These are phyloP conservation scores for Boletus rubroflammeus DNA, from an alignment of 768 basidiomycete species.

Conservation along the genomic window DNA sequence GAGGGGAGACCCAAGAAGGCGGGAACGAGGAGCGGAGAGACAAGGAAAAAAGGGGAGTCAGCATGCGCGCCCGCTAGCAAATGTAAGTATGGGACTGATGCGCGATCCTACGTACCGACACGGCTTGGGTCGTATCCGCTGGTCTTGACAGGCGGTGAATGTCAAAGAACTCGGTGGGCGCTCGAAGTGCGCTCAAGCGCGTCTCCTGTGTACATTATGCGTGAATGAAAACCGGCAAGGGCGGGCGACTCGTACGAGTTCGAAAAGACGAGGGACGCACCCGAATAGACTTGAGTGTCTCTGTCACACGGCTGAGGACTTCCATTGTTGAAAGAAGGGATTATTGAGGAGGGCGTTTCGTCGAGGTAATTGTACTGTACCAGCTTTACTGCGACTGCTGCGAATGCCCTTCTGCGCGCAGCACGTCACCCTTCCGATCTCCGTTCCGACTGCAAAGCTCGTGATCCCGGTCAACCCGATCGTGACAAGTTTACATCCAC, in stretches of 20 bases:
- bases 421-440: background rate
- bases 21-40: too few relatives aligned
- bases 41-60: background rate
- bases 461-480: too few relatives aligned
- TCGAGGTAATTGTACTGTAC: too few relatives aligned
- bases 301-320: slow-evolving; percentile 56
- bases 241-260: too few relatives aligned
- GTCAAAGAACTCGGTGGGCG: slow-evolving; percentile 80
- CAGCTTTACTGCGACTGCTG: background rate
- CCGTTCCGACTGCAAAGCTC: background rate
- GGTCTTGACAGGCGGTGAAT: slow-evolving; percentile 79
- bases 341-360: too few relatives aligned
- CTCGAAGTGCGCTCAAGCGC: slow-evolving; percentile 68
- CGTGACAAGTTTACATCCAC: too few relatives aligned
- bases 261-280: slow-evolving; percentile 39
- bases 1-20: too few relatives aligned
- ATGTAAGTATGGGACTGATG: background rate
- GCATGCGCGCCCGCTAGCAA: background rate
- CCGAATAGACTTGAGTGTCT: slow-evolving; percentile 65
- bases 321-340: slow-evolving; percentile 50
- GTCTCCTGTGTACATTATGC: slow-evolving; percentile 61
- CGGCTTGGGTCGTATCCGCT: slow-evolving; percentile 75
- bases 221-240: background rate
- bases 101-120: slow-evolving; percentile 49
- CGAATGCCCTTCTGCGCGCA: background rate